Base-by-base conservation (phyloP, 352 stramenopile genomes). In the Phytopythium oedochilum region DNA sequence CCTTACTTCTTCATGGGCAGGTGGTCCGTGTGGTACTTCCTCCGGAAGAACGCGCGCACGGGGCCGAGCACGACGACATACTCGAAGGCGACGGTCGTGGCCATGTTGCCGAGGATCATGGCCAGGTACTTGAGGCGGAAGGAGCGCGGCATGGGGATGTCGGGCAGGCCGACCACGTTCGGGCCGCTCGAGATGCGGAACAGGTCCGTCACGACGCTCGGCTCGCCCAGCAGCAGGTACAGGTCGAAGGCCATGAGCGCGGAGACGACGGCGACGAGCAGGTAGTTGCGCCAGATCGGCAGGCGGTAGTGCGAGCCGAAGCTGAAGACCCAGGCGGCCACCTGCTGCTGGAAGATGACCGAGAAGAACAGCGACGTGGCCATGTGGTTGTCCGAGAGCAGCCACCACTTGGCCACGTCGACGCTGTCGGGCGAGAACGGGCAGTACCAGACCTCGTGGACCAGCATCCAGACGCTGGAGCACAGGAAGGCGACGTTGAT, bases 401-500 rank as follows among this genome's bases (percentile, higher is more conserved):
- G 50, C 73, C 69, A 80, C 70, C 70, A 78, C 57, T 83, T 77
- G 20, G 63, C 55, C 7, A 75, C 26, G 29, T 80, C 62, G 0
- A 75, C 58, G 49, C 64, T 59, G n/a, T 78, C 68, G 1, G 60
- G 65, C 7, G 57, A 63, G 55, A 78, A 81, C 4, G 70, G 68
- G 26, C 66, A 76, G 54, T 81, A 83, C 67, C 70, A 76, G 22
- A 49, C 20, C 35, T 78, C 25, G 20, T 34, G 53, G 3, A 63
- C 42, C 0, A 84, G 55, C 62, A 75, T 62, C 47, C 68, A 53
- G 5, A 84, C 34, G n/a, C 50, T 40, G 17, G 48, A 59, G 47
- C 59, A 66, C 7, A 84, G 49, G 34, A 71, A 88, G 9, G 74
- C 43, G 38, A 86, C 52, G 63, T 89, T 84, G 45, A 86, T 73